Conservation (phyloP, 371 early-diverging fungal species). For the Mucor saturninus region DNA sequence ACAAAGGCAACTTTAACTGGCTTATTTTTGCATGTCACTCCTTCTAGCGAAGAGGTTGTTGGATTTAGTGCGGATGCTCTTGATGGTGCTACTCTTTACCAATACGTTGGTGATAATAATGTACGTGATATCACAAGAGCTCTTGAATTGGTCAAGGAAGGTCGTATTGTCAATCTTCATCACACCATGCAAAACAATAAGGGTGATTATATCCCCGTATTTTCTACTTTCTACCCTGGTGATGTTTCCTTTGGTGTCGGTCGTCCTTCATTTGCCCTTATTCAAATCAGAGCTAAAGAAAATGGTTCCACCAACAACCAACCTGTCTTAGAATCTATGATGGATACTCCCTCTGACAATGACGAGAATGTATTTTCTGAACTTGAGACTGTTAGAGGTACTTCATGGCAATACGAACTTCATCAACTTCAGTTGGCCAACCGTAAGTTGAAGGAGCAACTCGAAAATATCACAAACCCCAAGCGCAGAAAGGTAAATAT, state of each 20-base stretch:
- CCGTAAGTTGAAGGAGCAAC: conserved; percentile 43
- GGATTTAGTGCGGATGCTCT: conserved; percentile 48
- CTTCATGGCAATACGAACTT: conserved; percentile 58
- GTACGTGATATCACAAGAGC: conserved; percentile 53
- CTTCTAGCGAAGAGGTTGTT: conserved; percentile 38
- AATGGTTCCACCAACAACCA: neutral
- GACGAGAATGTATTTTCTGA: conserved; percentile 52
- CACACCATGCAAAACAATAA: conserved; percentile 50
- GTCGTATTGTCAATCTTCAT: conserved; percentile 40
- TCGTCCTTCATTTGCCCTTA: conserved; percentile 42
- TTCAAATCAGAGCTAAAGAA: conserved; percentile 42
- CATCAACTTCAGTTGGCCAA: conserved; percentile 55
- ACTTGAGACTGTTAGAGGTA: conserved; percentile 44
- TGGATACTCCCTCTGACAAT: conserved; percentile 16
- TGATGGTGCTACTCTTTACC: conserved; percentile 55
- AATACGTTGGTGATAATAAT: conserved; percentile 53
- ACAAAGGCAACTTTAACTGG: conserved; percentile 60
- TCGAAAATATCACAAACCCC: conserved; percentile 32
- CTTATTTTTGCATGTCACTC: conserved; percentile 54
- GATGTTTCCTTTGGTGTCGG: conserved; percentile 34
- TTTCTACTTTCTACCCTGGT: conserved; percentile 54
- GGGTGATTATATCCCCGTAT: conserved; percentile 48
- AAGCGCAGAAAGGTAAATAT: conserved; percentile 33
- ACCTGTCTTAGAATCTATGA: conserved; percentile 17
- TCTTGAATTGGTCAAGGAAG: conserved; percentile 46